These are phyloP conservation scores for Stachybotrys elegans DNA, from an alignment of 2,329 filamentous ascomycete species.

Conservation along the genomic window DNA sequence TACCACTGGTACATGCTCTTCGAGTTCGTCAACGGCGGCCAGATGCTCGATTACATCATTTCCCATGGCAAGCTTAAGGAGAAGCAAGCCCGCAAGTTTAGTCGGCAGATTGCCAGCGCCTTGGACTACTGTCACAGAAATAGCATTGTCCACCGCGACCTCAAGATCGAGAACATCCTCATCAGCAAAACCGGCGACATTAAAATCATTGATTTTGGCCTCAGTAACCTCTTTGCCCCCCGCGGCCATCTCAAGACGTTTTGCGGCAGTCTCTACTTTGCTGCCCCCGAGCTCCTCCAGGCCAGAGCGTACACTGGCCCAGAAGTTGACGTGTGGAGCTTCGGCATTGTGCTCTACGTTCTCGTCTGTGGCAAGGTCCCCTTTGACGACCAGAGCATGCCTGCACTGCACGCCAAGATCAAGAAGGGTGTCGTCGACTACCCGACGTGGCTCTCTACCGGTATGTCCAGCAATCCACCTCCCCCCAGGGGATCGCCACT, in stretches of 20 bases:
- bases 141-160: conserved; percentile 93
- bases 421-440: conserved; percentile 97
- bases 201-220: conserved; percentile 97
- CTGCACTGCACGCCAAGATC: conserved; percentile 95
- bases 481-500: conserved; percentile 19
- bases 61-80: conserved; percentile 96
- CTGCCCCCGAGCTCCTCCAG: conserved; percentile 88
- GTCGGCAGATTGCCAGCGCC: conserved; percentile 91
- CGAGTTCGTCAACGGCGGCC: conserved; percentile 96
- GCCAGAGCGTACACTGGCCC: conserved; percentile 92
- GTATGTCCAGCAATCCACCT: conserved; percentile 43
- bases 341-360: conserved; percentile 96
- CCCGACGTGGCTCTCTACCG: conserved; percentile 83
- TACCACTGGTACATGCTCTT: conserved; percentile 99
- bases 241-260: conserved; percentile 87
- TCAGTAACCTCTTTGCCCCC: conserved; percentile 93
- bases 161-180: conserved; percentile 98
- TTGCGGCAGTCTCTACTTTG: conserved; percentile 96
- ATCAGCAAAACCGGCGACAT: conserved; percentile 99
- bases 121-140: conserved; percentile 97
- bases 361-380: conserved; percentile 96
- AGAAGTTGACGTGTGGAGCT: conserved; percentile 98
- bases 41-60: conserved; percentile 99
- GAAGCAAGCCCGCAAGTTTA: conserved; percentile 97
- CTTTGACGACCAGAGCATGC: conserved; percentile 99